Base-by-base conservation (phyloP, 768 basidiomycete genomes). In the Suillus subaureus region DNA sequence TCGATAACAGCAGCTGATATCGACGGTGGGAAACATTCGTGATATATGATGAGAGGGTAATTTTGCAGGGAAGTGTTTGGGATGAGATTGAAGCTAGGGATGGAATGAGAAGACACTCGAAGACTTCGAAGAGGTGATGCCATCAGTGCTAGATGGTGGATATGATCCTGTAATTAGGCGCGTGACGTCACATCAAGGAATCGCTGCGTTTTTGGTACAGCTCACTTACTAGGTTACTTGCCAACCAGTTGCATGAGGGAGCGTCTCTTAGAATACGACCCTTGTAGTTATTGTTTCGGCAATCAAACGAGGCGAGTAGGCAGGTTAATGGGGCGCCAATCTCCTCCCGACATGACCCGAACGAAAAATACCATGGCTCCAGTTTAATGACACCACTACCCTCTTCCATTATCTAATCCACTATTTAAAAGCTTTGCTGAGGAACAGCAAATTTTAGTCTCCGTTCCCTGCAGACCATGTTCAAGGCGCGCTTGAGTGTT, bases 1-100 rank as follows among this genome's bases (percentile, higher is more conserved):
- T 81, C 79, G 63, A 82, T 74, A 33, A 68, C 62, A 21, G 66
- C 47, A 2, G 74, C 56, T 11, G 71, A 66, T 23, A 67, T 62
- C 33, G 68, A 65, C 13, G 70, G 66, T 33, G 65, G 63, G 43
- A 79, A 80, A 63, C 70, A 75, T 57, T 64, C 63, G 37, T 75
- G 76, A 69, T 82, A 83, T 70, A 82, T 74, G 68, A 80, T 64
- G 16, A 82, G 70, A 11, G 82, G 81, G 33, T 71, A 68, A 13
- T 70, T 69, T 15, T 74, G 69, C 52, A 79, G 70, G 43, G 79
- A 78, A 1, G 78, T 80, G 67, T 82, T 82, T 58, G 79, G 79
- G 58, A 78, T 76, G 62, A 70, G 68, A 35, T 68, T 66, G 67
- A 78, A 69, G 21, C 74, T 70, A 0, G 79, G 77, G 28, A 80